Evolutionary conservation across 163 green algal genomes (phyloP).

Genomic region (Smithsoniella earleae): DNA sequence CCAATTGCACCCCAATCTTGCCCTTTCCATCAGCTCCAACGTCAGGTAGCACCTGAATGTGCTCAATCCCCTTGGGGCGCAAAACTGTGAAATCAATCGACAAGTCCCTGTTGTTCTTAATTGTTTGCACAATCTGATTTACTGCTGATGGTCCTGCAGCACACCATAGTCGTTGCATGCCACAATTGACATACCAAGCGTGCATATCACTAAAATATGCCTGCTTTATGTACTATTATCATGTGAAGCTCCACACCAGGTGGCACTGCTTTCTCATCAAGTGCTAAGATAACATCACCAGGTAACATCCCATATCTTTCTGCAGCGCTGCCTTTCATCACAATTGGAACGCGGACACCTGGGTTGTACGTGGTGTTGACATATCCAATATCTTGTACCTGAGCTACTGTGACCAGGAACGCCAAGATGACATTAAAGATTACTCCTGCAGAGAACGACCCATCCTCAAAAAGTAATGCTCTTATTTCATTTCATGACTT

Average conservation of each 20-base stretch:
- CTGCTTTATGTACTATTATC: no score
- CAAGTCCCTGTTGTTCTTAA: slow-evolving; percentile 49
- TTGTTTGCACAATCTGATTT: slow-evolving; percentile 55
- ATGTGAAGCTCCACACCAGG: no score
- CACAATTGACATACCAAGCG: no score
- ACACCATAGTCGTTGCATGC: background rate
- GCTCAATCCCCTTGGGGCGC: slow-evolving; percentile 34
- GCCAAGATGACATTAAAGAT: slow-evolving; percentile 89
- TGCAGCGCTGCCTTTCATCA: slow-evolving; percentile 51
- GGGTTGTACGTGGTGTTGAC: slow-evolving; percentile 57
- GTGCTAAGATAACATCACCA: slow-evolving; percentile 71
- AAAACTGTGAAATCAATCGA: slow-evolving; percentile 32
- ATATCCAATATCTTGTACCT: slow-evolving; percentile 74
- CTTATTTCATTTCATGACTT: no score
- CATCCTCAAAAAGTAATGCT: no score
- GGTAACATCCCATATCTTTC: slow-evolving; percentile 57
- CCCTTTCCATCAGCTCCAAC: slow-evolving; percentile 49
- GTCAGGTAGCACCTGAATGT: slow-evolving; percentile 40
- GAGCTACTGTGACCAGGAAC: slow-evolving; percentile 66
- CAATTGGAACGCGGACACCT: slow-evolving; percentile 61
- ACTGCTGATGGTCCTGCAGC: slow-evolving; percentile 42
- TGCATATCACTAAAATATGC: no score
- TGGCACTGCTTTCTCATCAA: slow-evolving; percentile 51
- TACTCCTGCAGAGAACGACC: slow-evolving; percentile 51
- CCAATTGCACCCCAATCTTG: slow-evolving; percentile 68